A percentile compares a stretch with the other conserved stretches of the same genome.
These are phyloP conservation scores for Kwoniella europaea DNA, from an alignment of 768 basidiomycete species.

Conservation along the genomic window DNA sequence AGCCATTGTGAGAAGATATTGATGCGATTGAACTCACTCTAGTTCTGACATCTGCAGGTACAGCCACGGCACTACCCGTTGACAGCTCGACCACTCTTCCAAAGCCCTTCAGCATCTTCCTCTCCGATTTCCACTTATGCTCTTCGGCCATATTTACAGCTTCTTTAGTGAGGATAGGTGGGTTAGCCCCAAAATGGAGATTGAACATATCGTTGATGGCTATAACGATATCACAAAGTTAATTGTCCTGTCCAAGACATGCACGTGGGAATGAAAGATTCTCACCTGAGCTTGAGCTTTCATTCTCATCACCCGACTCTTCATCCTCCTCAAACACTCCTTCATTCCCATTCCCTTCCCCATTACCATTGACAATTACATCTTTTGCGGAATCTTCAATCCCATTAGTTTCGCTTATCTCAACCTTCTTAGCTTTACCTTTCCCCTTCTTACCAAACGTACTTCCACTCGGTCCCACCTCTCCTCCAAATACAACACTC, in stretches of 20 bases:
- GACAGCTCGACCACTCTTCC: conserved; percentile 65
- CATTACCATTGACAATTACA: conserved; percentile 9
- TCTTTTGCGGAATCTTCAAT: conserved; percentile 23
- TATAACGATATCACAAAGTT: not conserved
- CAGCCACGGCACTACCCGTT: conserved; percentile 59
- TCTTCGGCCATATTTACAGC: conserved; percentile 66
- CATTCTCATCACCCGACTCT: conserved; percentile 23
- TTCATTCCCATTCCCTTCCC: conserved; percentile 16
- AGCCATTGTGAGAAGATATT: not conserved
- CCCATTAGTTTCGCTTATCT: conserved; percentile 25
- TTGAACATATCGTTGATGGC: conserved; percentile 66
- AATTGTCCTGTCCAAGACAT: not conserved
- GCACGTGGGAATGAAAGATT: not conserved
- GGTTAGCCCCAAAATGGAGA: conserved; percentile 71
- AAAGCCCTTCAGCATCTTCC: conserved; percentile 66
- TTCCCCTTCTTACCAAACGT: conserved; percentile 42
- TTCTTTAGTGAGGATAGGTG: conserved; percentile 58
- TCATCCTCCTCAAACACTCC: conserved; percentile 17
- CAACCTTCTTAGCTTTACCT: conserved; percentile 39
- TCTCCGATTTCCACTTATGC: conserved; percentile 65
- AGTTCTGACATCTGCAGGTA: conserved; percentile 49
- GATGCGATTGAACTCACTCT: conserved; percentile 23
- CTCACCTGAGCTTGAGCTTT: conserved; percentile 14
- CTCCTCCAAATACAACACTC: conserved; percentile 54
- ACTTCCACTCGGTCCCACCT: conserved; percentile 58